Evolutionary conservation across 2,329 filamentous ascomycete genomes (phyloP), one percentile per base, ranked within the genome.

Genomic region (Chaetomium globosum): DNA sequence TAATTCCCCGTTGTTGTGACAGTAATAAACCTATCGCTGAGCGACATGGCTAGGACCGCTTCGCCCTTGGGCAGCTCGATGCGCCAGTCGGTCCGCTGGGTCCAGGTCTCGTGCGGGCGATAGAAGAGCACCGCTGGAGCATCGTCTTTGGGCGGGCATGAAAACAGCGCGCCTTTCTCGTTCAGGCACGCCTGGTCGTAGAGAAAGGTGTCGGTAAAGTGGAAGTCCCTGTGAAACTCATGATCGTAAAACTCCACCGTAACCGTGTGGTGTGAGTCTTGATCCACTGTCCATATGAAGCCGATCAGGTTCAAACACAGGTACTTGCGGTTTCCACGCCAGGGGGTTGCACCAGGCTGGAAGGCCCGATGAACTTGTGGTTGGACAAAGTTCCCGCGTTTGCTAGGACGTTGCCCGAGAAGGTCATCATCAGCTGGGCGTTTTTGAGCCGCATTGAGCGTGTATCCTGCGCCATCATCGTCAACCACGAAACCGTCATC

Each of bases 191-290:
- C 94, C 77, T 97, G 97, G 79, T 99, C 95, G 77, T 98, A 98
- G 4, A 93, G 83, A 75, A 93, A 97, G 0, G 93, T 94, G 75
- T 99, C 95, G 13, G 93, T 98, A 76, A 99, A 98, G 79, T 98
- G 95, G 73, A 97, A 97, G 76, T 98, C 93, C 56, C 94, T 86
- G 75, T 97, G 90, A 65, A 90, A 88, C 71, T 96, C 93, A 65
- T 93, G 90, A 76, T 99, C 96, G 75, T 98, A 97, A 76, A 99
- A 99, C 73, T 98, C 95, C 1, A 98, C 93, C 0, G 93, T 97
- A 12, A 99, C 89, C 1, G 95, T 99, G 75, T 98, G 87, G 72
- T 94, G 90, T 0, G 90, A 91, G 73, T 97, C 93, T 77, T 99
- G 95, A 71, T 97, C 91, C 21, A 99, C 92, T 0, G 94, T 98